Conservation (phyloP, 176 grass and related monocot genomes). For the Otatea glauca region DNA sequence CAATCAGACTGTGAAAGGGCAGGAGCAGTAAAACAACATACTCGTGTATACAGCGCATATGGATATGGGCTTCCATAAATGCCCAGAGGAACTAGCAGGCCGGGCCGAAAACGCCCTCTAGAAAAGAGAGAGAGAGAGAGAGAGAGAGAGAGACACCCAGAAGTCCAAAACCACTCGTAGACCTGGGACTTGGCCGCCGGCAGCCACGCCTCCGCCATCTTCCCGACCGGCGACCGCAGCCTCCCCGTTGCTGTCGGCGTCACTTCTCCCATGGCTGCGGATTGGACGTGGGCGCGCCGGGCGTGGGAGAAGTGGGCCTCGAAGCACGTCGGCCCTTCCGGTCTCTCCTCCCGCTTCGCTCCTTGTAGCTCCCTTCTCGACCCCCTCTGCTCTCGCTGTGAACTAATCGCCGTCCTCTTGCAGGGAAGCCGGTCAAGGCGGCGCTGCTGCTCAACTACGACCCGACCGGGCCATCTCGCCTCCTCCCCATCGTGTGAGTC, state of each 20-base stretch:
- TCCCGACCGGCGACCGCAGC: too few species aligned
- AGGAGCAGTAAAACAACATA: too few species aligned
- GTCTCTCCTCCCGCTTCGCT: conserved; percentile 17
- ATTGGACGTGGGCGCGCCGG: conserved; percentile 63
- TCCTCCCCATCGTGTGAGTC: conserved; percentile 73
- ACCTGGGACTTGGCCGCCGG: neutral
- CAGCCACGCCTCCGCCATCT: neutral
- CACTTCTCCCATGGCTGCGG: conserved; percentile 52
- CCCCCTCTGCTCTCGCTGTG: neutral
- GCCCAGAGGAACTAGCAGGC: neutral
- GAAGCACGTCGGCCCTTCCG: conserved; percentile 65
- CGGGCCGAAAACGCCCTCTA: too few species aligned
- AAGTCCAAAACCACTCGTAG: too few species aligned
- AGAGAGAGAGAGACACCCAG: too few species aligned
- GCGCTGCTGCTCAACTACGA: conserved; percentile 88
- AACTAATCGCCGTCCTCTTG: neutral
- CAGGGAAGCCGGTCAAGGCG: conserved; percentile 71
- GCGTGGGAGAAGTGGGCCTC: conserved; percentile 45
- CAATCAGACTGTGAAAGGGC: too few species aligned
- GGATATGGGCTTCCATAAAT: neutral
- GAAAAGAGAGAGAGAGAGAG: too few species aligned
- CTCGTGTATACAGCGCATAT: too few species aligned
- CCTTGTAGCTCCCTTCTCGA: neutral
- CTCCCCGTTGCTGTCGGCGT: neutral
- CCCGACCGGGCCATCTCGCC: conserved; percentile 60